A percentile compares a stretch with the other conserved stretches of the same genome.
Evolutionary conservation across 208 protist species (phyloP).

Genomic region (Crithidia mellificae): DNA sequence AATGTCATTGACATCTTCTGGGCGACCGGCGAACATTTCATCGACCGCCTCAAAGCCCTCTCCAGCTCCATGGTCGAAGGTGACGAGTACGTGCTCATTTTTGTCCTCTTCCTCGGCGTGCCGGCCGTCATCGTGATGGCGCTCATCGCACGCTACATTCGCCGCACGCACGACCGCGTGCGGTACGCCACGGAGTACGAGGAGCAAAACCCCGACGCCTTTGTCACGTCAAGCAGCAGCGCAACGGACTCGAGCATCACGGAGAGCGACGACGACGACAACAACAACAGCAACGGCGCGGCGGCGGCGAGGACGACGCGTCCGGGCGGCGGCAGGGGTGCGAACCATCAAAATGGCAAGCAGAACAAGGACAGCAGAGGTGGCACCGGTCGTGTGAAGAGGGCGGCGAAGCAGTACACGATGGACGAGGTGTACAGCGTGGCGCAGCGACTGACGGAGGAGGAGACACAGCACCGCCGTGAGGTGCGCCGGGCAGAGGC

Average conservation of each 20-base stretch:
- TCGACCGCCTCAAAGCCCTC: conserved; percentile 20
- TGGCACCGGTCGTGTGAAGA: too few relatives aligned
- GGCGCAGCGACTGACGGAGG: conserved; percentile 18
- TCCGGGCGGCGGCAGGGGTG: too few relatives aligned
- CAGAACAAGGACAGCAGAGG: too few relatives aligned
- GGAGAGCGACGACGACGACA: conserved; percentile 10
- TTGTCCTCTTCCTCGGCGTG: conserved; percentile 31
- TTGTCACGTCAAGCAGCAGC: conserved; percentile 18
- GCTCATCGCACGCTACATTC: conserved; percentile 19
- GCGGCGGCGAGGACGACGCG: background rate
- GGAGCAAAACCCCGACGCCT: conserved; percentile 16
- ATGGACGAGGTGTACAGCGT: conserved; percentile 34
- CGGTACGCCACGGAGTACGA: conserved; percentile 43
- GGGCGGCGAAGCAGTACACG: conserved; percentile 11
- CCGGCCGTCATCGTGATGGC: conserved; percentile 18
- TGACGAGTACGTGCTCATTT: conserved; percentile 44
- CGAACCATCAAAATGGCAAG: too few relatives aligned
- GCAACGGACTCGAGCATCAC: conserved; percentile 16
- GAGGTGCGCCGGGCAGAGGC: background rate
- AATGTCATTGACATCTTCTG: conserved; percentile 1
- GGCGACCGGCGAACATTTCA: background rate
- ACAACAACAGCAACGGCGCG: background rate
- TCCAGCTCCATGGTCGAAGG: conserved; percentile 36
- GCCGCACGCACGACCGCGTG: conserved; percentile 27
- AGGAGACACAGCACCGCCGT: conserved; percentile 17